These are phyloP conservation scores for Fusarium sp. DNA, from an alignment of 2,329 filamentous ascomycete species.

Conservation along the genomic window DNA sequence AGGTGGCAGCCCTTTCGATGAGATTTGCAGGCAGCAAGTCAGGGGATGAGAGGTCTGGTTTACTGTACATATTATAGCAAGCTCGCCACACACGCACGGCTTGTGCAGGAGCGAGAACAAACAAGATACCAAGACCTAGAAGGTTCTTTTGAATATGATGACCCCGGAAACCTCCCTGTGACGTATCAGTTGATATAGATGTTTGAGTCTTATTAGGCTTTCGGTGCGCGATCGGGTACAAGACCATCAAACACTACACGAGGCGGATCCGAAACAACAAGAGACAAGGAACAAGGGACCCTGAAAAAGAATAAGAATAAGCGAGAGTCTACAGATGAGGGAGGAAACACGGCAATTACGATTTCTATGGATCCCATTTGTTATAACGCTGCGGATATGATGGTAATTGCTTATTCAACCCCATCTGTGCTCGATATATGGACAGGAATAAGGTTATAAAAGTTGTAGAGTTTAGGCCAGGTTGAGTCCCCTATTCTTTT, in stretches of 20 bases:
- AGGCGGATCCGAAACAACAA: constrained; percentile 35
- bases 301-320: constrained; percentile 12
- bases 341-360: constrained; percentile 11
- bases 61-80: constrained; percentile 37
- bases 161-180: background rate
- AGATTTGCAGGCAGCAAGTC: constrained; percentile 13
- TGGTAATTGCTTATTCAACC: background rate
- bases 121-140: constrained; percentile 35
- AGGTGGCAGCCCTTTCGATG: constrained; percentile 16
- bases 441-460: background rate
- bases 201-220: constrained; percentile 21
- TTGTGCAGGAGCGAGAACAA: constrained; percentile 7
- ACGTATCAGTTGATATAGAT: constrained; percentile 2
- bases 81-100: constrained; percentile 28
- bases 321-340: constrained; percentile 3
- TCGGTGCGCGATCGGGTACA: constrained; percentile 14
- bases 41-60: constrained; percentile 11
- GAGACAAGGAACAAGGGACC: background rate
- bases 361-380: background rate
- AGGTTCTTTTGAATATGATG: constrained; percentile 11
- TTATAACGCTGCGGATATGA: background rate
- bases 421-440: background rate
- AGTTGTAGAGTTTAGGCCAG: background rate
- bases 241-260: constrained; percentile 31
- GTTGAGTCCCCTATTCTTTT: background rate